A percentile compares a stretch with the other conserved stretches of the same genome.
phyloP scores from a whole-genome alignment of 73 alveolate genomes.

The Vitrella brassicaformis region DNA sequence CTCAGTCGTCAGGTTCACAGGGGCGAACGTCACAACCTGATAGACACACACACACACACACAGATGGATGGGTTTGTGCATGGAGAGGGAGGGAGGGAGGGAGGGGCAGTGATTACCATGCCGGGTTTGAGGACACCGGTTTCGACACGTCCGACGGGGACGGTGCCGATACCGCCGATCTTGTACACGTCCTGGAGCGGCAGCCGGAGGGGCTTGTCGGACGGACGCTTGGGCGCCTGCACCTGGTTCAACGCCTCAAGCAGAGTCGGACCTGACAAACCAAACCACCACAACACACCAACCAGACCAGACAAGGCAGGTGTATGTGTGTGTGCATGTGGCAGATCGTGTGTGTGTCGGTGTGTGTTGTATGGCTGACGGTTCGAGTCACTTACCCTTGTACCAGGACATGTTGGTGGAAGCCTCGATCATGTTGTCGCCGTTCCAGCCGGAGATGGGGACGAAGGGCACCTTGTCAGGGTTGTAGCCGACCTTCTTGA shows the following conservation, averaged over 20 bases:
- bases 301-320: neutral
- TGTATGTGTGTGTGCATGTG: neutral
- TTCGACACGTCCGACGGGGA: constrained; percentile 50
- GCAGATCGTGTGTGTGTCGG: neutral
- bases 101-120: constrained; percentile 21
- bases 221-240: neutral
- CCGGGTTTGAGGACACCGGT: constrained; percentile 55
- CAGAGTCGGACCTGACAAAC: neutral
- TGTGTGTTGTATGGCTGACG: neutral
- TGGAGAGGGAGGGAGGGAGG: neutral
- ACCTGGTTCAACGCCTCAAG: neutral
- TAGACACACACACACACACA: no score
- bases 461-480: constrained; percentile 62
- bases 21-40: neutral
- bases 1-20: neutral
- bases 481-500: constrained; percentile 67
- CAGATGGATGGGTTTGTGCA: neutral
- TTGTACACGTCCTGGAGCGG: constrained; percentile 42
- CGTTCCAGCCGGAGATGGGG: constrained; percentile 91
- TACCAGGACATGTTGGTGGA: constrained; percentile 83
- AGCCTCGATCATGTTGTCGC: constrained; percentile 80
- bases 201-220: constrained; percentile 4
- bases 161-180: constrained; percentile 60
- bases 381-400: constrained; percentile 39
- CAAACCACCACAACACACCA: neutral